phyloP scores from a whole-genome alignment of 129 eudicot genomes.

The Cynara cardunculus region DNA sequence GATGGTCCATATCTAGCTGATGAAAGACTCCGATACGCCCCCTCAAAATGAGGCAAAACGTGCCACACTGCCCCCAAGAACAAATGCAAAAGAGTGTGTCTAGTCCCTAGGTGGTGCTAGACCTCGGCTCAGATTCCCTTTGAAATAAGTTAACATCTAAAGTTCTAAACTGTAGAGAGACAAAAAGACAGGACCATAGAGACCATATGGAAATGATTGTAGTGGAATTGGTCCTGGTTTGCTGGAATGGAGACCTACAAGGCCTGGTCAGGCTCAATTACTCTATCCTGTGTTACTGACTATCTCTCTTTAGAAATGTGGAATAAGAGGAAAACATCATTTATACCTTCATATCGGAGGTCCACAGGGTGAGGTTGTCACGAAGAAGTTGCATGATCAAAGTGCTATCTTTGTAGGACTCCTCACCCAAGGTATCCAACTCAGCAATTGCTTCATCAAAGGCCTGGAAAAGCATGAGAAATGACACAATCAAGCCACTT shows the following conservation, averaged over 20 bases:
- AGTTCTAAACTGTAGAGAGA: not conserved
- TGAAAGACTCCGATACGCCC: no score
- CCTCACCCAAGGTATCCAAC: constrained; percentile 44
- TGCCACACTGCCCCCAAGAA: no score
- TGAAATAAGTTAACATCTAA: not conserved
- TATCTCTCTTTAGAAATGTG: not conserved
- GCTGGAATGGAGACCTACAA: not conserved
- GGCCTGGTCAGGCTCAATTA: not conserved
- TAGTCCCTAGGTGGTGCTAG: no score
- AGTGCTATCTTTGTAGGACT: constrained; percentile 44
- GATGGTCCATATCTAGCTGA: no score
- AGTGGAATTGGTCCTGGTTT: no score
- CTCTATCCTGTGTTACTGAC: not conserved
- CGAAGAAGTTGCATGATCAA: constrained; percentile 44
- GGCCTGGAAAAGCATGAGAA: constrained; percentile 11
- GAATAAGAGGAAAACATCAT: not conserved
- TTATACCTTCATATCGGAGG: constrained; percentile 41
- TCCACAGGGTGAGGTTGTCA: constrained; percentile 41
- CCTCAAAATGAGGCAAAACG: no score
- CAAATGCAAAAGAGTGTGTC: no score
- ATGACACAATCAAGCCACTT: constrained; percentile 1
- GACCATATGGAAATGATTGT: not conserved
- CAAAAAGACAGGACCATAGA: not conserved
- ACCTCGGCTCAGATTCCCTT: no score
- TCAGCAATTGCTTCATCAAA: constrained; percentile 45